A percentile compares a stretch with the other conserved stretches of the same genome.
Evolutionary conservation across 75 land plant genomes (phyloP).

Genomic region (Cupressus sempervirens): DNA sequence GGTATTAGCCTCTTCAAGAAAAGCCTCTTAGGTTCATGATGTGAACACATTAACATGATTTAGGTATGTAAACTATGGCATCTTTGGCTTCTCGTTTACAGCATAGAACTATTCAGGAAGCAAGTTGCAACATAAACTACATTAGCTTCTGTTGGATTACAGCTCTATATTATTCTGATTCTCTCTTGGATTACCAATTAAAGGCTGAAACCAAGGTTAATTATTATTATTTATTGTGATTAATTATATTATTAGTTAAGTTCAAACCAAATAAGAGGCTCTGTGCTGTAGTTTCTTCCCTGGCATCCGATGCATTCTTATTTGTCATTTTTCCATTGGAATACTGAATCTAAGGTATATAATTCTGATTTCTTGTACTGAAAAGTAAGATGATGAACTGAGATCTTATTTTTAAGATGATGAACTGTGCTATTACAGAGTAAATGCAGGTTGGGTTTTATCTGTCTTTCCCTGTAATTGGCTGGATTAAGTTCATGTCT

Average conservation of each 20-base stretch:
- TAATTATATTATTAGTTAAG: no score
- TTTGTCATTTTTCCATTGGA: background rate
- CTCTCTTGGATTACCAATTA: background rate
- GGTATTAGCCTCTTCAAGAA: background rate
- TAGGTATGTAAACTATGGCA: slow-evolving; percentile 4
- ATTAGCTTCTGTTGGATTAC: background rate
- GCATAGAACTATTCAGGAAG: background rate
- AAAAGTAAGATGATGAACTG: background rate
- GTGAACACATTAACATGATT: background rate
- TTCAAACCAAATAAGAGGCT: no score
- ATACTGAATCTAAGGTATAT: background rate
- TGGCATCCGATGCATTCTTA: background rate
- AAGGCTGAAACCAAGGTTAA: no score
- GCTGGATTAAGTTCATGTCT: background rate
- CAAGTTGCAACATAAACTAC: background rate
- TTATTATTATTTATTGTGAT: no score
- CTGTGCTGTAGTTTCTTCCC: no score
- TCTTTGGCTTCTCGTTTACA: background rate
- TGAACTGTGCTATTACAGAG: background rate
- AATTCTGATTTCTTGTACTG: background rate
- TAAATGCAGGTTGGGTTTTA: background rate
- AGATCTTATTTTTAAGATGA: background rate
- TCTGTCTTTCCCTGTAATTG: background rate
- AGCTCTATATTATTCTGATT: background rate
- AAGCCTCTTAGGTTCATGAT: background rate